Evolutionary conservation across 768 basidiomycete genomes (phyloP).

Genomic region (Cyathus striatus): DNA sequence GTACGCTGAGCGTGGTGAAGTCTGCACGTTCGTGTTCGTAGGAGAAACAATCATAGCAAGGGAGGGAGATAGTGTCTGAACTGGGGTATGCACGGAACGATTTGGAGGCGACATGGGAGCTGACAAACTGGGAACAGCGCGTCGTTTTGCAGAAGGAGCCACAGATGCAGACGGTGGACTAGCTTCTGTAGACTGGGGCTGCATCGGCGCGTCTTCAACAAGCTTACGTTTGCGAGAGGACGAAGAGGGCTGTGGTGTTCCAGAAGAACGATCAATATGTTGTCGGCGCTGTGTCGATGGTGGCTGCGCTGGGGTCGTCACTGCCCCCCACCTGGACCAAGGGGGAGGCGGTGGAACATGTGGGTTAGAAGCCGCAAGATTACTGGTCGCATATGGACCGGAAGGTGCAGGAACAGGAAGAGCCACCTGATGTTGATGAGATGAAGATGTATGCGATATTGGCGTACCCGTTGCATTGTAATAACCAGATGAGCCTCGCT

Average conservation of each 20-base stretch:
- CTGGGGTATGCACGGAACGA: constrained; percentile 35
- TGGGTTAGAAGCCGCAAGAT: constrained; percentile 4
- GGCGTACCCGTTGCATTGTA: constrained; percentile 9
- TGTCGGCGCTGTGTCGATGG: constrained; percentile 37
- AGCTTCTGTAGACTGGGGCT: constrained; percentile 13
- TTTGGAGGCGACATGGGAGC: constrained; percentile 17
- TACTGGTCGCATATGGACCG: constrained; percentile 8
- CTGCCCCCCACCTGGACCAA: constrained; percentile 45
- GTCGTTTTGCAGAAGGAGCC: constrained; percentile 28
- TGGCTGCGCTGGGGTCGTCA: constrained; percentile 39
- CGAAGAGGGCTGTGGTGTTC: constrained; percentile 31
- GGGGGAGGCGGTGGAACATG: constrained; percentile 28
- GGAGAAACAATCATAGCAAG: constrained; percentile 64
- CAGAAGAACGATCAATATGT: constrained; percentile 15
- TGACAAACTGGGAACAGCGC: constrained; percentile 20
- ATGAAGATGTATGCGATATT: constrained; percentile 7
- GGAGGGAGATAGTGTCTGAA: constrained; percentile 55
- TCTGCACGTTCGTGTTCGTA: constrained; percentile 31
- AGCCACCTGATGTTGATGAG: constrained; percentile 8
- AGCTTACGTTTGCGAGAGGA: constrained; percentile 45
- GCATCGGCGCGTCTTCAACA: constrained; percentile 23
- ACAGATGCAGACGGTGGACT: no score
- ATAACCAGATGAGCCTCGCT: constrained; percentile 14
- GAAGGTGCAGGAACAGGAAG: constrained; percentile 6
- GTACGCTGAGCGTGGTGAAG: constrained; percentile 27